A percentile compares a stretch with the other conserved stretches of the same genome.
These are phyloP conservation scores for Trichoderma koningii DNA, from an alignment of 2,329 filamentous ascomycete genomes.

Conservation along the genomic window DNA sequence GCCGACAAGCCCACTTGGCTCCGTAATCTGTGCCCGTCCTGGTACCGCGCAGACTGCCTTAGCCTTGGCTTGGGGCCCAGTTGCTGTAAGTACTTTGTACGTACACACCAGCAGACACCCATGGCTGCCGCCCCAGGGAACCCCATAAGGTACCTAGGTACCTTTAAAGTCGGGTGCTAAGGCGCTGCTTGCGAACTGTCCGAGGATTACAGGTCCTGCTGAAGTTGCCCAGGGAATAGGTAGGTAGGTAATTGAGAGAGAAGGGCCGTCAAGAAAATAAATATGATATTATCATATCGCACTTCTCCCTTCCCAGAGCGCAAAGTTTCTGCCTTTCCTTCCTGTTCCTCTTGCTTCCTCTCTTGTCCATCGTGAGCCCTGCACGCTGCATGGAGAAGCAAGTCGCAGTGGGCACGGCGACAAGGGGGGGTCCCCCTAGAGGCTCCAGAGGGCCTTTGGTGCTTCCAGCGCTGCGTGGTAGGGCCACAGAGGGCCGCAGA, in stretches of 20 bases:
- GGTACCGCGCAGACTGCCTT: neutral
- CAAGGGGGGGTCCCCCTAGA: conserved; percentile 20
- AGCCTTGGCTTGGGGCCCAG: neutral
- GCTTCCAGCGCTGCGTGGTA: neutral
- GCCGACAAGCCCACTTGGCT: conserved; percentile 25
- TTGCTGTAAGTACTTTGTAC: too few species aligned
- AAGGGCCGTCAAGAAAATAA: neutral
- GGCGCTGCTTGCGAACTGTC: neutral
- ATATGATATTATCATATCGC: neutral
- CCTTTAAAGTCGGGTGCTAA: neutral
- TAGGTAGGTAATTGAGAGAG: too few species aligned
- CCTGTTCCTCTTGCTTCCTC: too few species aligned
- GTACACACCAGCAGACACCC: too few species aligned
- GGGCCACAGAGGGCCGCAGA: neutral
- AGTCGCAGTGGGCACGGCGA: conserved; percentile 11
- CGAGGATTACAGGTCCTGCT: too few species aligned
- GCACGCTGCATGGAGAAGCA: conserved; percentile 18
- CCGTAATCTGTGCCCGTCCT: neutral
- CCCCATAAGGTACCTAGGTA: too few species aligned
- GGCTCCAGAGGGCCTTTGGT: neutral
- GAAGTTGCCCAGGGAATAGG: too few species aligned
- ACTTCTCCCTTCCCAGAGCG: neutral
- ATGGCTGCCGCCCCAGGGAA: too few species aligned
- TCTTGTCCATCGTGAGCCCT: neutral
- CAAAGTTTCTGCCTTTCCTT: too few species aligned